Conservation (phyloP, 768 basidiomycete genomes). For the Boletus reticulatus region DNA sequence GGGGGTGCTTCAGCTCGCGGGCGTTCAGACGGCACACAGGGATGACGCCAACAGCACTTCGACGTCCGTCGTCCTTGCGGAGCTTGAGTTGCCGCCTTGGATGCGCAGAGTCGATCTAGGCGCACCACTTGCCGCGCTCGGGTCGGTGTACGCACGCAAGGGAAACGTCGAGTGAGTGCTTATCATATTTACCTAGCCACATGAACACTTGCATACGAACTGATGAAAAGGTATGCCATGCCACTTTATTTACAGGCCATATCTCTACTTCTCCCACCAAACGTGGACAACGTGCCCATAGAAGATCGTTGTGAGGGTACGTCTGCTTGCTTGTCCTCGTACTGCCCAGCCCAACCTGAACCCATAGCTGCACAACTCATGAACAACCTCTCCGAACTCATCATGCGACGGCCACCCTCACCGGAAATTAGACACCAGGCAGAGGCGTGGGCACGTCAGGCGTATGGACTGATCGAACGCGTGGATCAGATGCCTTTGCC, state of each 20-base stretch:
- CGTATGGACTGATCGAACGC: constrained; percentile 34
- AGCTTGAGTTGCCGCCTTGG: constrained; percentile 61
- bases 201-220: not conserved
- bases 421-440: constrained; percentile 42
- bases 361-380: constrained; percentile 43
- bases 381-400: constrained; percentile 46
- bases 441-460: constrained; percentile 61
- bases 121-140: constrained; percentile 67
- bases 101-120: constrained; percentile 57
- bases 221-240: constrained; percentile 50
- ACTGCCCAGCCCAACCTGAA: not conserved
- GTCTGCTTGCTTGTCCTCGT: not conserved
- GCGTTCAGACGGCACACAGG: constrained; percentile 3
- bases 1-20: constrained; percentile 36
- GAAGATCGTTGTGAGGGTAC: constrained; percentile 63
- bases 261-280: constrained; percentile 53
- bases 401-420: constrained; percentile 37
- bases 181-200: not conserved
- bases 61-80: constrained; percentile 38
- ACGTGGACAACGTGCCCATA: constrained; percentile 23
- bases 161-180: constrained; percentile 45
- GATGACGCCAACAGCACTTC: not conserved
- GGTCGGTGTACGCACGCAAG: constrained; percentile 53
- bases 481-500: constrained; percentile 18
- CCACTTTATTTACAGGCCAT: constrained; percentile 66